phyloP scores from a whole-genome alignment of 164 flowering plant genomes.

The Akebia trifoliata region DNA sequence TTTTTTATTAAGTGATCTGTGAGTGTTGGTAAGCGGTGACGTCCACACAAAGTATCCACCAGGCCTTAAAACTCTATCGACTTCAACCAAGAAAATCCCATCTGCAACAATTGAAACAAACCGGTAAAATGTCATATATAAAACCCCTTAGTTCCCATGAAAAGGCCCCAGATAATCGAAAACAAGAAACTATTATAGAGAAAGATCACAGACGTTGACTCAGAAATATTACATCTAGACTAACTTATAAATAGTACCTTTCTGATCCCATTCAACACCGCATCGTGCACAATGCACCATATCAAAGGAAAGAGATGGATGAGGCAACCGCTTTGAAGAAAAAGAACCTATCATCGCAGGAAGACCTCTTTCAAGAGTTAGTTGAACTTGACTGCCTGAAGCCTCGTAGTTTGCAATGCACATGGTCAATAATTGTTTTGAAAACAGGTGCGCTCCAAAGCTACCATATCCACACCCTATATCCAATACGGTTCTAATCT shows the following conservation, averaged over 20 bases:
- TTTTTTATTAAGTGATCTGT: slow-evolving; percentile 45
- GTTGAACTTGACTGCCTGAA: slow-evolving; percentile 97
- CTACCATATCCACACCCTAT: slow-evolving; percentile 99
- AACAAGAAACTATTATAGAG: not conserved
- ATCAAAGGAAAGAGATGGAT: slow-evolving; percentile 91
- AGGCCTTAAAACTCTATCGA: slow-evolving; percentile 85
- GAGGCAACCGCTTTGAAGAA: slow-evolving; percentile 72
- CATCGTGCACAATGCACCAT: slow-evolving; percentile 95
- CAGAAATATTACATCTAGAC: not conserved
- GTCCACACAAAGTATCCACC: slow-evolving; percentile 99
- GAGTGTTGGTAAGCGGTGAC: slow-evolving; percentile 71
- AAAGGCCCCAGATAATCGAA: not conserved
- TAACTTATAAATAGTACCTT: slow-evolving; percentile 45
- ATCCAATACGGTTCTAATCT: slow-evolving; percentile 93
- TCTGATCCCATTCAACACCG: slow-evolving; percentile 83
- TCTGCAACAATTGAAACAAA: slow-evolving; percentile 39
- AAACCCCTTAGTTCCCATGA: not conserved
- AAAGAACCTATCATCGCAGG: slow-evolving; percentile 96
- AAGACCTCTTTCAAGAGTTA: slow-evolving; percentile 97
- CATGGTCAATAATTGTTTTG: slow-evolving; percentile 79
- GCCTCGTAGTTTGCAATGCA: slow-evolving; percentile 88
- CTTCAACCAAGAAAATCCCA: slow-evolving; percentile 78
- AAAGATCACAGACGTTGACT: too few species aligned
- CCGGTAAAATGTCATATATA: not conserved
- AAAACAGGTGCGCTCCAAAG: slow-evolving; percentile 95